Conservation (phyloP, 1,284 basidiomycete species). For the Rhizoctonia solani region DNA sequence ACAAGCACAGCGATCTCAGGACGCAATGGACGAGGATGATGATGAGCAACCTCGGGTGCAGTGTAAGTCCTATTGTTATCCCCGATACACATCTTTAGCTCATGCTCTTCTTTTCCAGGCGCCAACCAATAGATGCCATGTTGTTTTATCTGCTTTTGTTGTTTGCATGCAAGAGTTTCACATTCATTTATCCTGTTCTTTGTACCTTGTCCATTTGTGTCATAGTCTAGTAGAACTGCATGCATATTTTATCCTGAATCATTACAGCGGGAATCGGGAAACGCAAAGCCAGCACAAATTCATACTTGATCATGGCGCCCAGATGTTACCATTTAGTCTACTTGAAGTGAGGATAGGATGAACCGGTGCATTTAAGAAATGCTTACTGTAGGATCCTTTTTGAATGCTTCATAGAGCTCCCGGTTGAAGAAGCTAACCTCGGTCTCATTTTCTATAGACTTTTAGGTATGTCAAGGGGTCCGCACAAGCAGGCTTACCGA, state of each 20-base stretch:
- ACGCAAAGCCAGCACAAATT: background rate
- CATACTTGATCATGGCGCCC: constrained; percentile 32
- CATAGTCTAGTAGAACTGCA: constrained; percentile 35
- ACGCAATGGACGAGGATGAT: constrained; percentile 86
- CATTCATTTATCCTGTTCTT: constrained; percentile 29
- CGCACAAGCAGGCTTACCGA: constrained; percentile 59
- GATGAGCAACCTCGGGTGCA: constrained; percentile 75
- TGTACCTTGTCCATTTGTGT: constrained; percentile 28
- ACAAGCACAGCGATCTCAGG: constrained; percentile 52
- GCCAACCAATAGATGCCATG: constrained; percentile 32
- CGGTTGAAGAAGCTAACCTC: constrained; percentile 90
- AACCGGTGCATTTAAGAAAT: background rate
- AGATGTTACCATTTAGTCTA: constrained; percentile 59
- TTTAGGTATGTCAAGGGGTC: background rate
- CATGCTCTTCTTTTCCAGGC: background rate
- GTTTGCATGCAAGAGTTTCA: constrained; percentile 21
- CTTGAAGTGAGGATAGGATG: background rate
- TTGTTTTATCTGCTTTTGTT: constrained; percentile 22
- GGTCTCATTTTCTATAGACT: constrained; percentile 81
- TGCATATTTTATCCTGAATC: constrained; percentile 38
- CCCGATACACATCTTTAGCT: background rate
- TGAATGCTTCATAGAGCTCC: constrained; percentile 76
- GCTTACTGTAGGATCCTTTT: constrained; percentile 74
- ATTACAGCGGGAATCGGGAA: background rate
- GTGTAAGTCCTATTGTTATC: constrained; percentile 58